phyloP scores from a whole-genome alignment of 805 yeast genomes.

The Tetrapisispora fleetii region DNA sequence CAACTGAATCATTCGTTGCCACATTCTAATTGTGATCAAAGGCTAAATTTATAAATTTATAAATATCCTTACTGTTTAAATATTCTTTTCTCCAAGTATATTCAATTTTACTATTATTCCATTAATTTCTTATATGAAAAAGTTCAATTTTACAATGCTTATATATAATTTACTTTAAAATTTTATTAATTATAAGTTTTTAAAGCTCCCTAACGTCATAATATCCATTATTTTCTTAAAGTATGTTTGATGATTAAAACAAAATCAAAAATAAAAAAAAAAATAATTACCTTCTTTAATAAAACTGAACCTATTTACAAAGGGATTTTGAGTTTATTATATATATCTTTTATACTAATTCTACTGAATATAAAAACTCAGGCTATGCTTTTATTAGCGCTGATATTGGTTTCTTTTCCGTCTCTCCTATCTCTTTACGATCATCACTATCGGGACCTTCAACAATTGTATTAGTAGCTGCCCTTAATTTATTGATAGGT shows the following conservation, averaged over 20 bases:
- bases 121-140: background rate
- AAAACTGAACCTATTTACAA: conserved; percentile 1
- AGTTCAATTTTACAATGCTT: background rate
- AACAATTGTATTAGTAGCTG: conserved; percentile 65
- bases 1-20: conserved; percentile 86
- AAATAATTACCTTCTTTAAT: background rate
- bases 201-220: too few species aligned
- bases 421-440: conserved; percentile 31
- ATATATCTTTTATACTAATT: background rate
- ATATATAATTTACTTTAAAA: too few species aligned
- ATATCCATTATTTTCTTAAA: too few species aligned
- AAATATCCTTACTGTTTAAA: background rate
- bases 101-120: conserved; percentile 1
- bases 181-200: too few species aligned
- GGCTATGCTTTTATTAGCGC: conserved; percentile 23
- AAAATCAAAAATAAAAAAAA: background rate
- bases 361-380: background rate
- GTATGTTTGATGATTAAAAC: background rate
- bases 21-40: conserved; percentile 49
- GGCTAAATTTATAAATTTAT: conserved; percentile 24
- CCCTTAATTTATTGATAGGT: conserved; percentile 55
- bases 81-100: conserved; percentile 1
- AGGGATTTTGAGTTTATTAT: background rate
- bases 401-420: conserved; percentile 24
- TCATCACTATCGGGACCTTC: conserved; percentile 42